These are phyloP conservation scores for Protomyces arabidopsidicola DNA, from an alignment of 1,139 yeast genomes.

Conservation along the genomic window DNA sequence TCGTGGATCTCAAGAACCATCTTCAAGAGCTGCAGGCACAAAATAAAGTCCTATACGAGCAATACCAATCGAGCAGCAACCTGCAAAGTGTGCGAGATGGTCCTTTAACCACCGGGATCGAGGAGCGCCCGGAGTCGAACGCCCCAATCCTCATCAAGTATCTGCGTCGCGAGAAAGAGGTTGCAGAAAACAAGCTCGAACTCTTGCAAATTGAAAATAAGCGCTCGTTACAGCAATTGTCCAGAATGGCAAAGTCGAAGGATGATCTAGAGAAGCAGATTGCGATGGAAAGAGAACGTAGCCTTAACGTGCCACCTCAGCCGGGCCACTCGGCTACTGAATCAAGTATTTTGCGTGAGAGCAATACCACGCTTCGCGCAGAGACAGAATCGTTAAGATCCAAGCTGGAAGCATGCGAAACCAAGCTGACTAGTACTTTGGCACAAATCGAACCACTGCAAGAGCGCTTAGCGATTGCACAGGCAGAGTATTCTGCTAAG, in stretches of 20 bases:
- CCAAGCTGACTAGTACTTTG: constrained; percentile 40
- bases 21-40: constrained; percentile 59
- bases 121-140: constrained; percentile 38
- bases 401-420: constrained; percentile 40
- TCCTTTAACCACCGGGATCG: constrained; percentile 26
- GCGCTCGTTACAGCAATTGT: constrained; percentile 44
- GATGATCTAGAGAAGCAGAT: constrained; percentile 39
- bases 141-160: constrained; percentile 56
- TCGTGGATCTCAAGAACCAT: constrained; percentile 47
- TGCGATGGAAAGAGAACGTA: constrained; percentile 36
- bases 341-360: constrained; percentile 65
- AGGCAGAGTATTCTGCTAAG: constrained; percentile 44
- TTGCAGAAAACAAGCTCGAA: constrained; percentile 57
- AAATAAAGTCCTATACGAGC: constrained; percentile 63
- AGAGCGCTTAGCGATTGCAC: constrained; percentile 40
- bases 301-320: constrained; percentile 44
- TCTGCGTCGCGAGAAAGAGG: constrained; percentile 73
- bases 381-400: constrained; percentile 45
- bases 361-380: constrained; percentile 61
- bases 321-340: constrained; percentile 62
- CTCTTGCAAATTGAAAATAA: constrained; percentile 50
- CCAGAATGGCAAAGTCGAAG: constrained; percentile 37
- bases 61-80: constrained; percentile 48
- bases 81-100: constrained; percentile 31
- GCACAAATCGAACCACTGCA: constrained; percentile 41